Percentiles rank a stretch among this genome's conserved stretches.
These are phyloP conservation scores for Debaryomycetaceae sp. DNA, from an alignment of 1,139 yeast species.

Conservation along the genomic window DNA sequence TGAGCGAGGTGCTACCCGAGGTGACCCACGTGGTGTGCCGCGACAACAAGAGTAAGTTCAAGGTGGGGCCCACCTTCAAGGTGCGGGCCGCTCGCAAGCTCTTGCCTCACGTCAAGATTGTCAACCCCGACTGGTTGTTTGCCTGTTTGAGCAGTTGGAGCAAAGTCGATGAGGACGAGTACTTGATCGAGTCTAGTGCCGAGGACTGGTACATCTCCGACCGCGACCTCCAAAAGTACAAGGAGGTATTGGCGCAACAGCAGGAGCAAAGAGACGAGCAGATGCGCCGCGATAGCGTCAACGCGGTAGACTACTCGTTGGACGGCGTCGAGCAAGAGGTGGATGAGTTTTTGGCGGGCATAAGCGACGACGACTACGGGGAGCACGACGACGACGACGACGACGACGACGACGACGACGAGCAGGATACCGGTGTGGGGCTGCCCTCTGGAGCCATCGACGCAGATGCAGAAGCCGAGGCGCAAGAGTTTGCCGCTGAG, in stretches of 20 bases:
- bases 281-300: slow-evolving; percentile 25
- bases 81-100: slow-evolving; percentile 69
- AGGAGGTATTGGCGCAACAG: slow-evolving; percentile 26
- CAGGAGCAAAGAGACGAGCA: slow-evolving; percentile 14
- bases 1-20: slow-evolving; percentile 62
- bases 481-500: slow-evolving; percentile 2
- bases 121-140: slow-evolving; percentile 92
- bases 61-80: slow-evolving; percentile 52
- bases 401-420: slow-evolving; percentile 9
- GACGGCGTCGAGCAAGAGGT: slow-evolving; percentile 57
- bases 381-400: slow-evolving; percentile 31
- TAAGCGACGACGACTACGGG: slow-evolving; percentile 46
- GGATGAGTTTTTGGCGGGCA: slow-evolving; percentile 55
- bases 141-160: slow-evolving; percentile 80
- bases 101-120: slow-evolving; percentile 67
- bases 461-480: slow-evolving; percentile 7
- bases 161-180: slow-evolving; percentile 61
- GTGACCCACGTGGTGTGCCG: slow-evolving; percentile 89
- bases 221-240: slow-evolving; percentile 41
- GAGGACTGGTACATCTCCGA: slow-evolving; percentile 40
- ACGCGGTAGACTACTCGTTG: slow-evolving; percentile 40
- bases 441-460: slow-evolving; percentile 5
- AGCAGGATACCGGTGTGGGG: not conserved
- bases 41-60: slow-evolving; percentile 53
- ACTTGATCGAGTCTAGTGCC: slow-evolving; percentile 44